Base-by-base conservation (phyloP, 129 eudicot genomes). In the Dittrichia graveolens region DNA sequence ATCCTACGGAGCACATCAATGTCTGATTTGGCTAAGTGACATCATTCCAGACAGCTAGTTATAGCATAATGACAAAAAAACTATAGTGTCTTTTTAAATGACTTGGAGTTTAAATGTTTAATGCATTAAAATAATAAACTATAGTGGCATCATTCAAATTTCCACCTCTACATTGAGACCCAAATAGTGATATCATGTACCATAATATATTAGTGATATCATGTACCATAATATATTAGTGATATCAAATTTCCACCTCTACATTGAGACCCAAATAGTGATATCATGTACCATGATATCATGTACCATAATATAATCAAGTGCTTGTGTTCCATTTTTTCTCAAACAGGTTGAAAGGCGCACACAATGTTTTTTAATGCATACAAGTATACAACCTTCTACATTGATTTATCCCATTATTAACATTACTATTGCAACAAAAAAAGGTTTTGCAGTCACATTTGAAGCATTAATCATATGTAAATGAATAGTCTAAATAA, bases 1-100 rank as follows among this genome's bases (percentile, higher is more conserved):
- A 58, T 39, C 87, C 58, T 16, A 73, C 48, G 94, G 87, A 84
- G 84, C 94, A 84, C 89, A 84, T 73, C 78, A 55, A 74, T 47
- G 71, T 84, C 87, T 76, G 94, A 80, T 87, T 87, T 87, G 94
- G 94, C 94, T 85, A 88, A 88, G 79, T 72, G 65, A 57, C 94
- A 85, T 88, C 90, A 88, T 64, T 63, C 90, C 94, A 87, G 93
- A 70, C 63, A 61, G 81, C 8, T 68, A 76, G 15, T 67, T 13
- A 75, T 42, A 56, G 14, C 10, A 24, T 24, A 24, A 24, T 24
- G 2, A 58, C 4, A 45, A 10, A 24, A 24, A 2, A 3, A 34
- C 7, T 5, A 38, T 19, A 43, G 15, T 53, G 37, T 3, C 13
- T 6, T 61, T 61, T 24, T 52, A 37, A 37, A 12, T 8, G 14